These are phyloP conservation scores for Talaromyces ruber DNA, from an alignment of 495 filamentous ascomycete genomes.

Conservation along the genomic window DNA sequence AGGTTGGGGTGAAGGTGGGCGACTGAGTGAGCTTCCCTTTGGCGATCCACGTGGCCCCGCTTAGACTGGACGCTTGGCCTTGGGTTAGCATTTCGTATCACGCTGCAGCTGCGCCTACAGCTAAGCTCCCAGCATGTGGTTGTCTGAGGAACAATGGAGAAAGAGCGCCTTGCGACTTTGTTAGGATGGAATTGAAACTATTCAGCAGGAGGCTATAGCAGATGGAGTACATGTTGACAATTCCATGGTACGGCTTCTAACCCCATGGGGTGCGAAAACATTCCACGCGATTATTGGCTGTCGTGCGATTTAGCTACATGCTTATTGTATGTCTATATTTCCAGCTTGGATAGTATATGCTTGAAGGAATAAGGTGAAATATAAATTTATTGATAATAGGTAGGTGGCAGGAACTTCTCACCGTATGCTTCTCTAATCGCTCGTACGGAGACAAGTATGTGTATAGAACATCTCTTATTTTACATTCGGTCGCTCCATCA, in stretches of 20 bases:
- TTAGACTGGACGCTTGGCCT: neutral
- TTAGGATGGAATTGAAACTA: neutral
- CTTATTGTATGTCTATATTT: neutral
- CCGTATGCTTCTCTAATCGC: neutral
- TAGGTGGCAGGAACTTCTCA: neutral
- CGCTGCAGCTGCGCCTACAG: neutral
- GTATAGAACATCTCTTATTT: neutral
- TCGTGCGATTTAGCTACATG: neutral
- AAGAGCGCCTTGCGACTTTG: neutral
- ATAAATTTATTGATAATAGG: neutral
- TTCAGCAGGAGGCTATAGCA: neutral
- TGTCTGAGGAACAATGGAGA: neutral
- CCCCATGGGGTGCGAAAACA: neutral
- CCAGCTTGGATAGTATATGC: neutral
- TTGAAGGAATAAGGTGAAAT: neutral
- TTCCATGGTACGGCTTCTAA: neutral
- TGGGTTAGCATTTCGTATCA: neutral
- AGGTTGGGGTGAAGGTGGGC: constrained; percentile 3
- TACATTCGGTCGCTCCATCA: neutral
- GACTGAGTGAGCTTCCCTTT: neutral
- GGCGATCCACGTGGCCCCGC: constrained; percentile 37
- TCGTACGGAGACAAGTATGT: neutral
- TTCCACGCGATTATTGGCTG: neutral
- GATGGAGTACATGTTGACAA: neutral
- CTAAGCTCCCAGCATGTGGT: neutral